Evolutionary conservation across 2,329 filamentous ascomycete species (phyloP).

Genomic region (Cercospora zeina): DNA sequence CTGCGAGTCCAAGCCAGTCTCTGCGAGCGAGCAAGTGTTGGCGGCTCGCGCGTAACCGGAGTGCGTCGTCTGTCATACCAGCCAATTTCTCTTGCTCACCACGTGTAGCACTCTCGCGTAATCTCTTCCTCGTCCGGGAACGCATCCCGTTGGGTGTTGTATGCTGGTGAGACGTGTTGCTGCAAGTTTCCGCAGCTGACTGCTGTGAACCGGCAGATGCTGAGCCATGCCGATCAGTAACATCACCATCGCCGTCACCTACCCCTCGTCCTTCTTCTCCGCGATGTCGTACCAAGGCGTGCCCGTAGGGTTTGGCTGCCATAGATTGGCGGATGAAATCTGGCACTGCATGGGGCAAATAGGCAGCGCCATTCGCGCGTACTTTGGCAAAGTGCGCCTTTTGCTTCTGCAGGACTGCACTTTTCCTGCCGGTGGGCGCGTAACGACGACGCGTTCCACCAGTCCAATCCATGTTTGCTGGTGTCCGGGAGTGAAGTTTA

Average conservation of each 20-base stretch:
- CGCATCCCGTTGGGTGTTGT: neutral
- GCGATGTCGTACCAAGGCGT: neutral
- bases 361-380: conserved; percentile 31
- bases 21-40: conserved; percentile 32
- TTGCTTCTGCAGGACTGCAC: conserved; percentile 44
- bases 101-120: neutral
- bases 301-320: conserved; percentile 13
- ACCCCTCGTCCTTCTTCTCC: neutral
- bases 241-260: neutral
- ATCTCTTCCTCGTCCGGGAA: neutral
- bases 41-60: conserved; percentile 14
- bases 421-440: conserved; percentile 38
- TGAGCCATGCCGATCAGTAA: neutral
- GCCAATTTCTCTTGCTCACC: neutral
- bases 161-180: neutral
- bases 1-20: conserved; percentile 39
- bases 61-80: conserved; percentile 2
- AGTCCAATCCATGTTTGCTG: conserved; percentile 51
- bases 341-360: conserved; percentile 16
- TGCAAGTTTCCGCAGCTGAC: neutral
- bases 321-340: conserved; percentile 20
- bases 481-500: neutral
- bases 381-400: conserved; percentile 51
- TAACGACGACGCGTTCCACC: conserved; percentile 45
- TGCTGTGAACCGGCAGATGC: neutral